A percentile compares a stretch with the other conserved stretches of the same genome.
Evolutionary conservation across 2,329 filamentous ascomycete genomes (phyloP).

Genomic region (Pleoardoris graminearum): DNA sequence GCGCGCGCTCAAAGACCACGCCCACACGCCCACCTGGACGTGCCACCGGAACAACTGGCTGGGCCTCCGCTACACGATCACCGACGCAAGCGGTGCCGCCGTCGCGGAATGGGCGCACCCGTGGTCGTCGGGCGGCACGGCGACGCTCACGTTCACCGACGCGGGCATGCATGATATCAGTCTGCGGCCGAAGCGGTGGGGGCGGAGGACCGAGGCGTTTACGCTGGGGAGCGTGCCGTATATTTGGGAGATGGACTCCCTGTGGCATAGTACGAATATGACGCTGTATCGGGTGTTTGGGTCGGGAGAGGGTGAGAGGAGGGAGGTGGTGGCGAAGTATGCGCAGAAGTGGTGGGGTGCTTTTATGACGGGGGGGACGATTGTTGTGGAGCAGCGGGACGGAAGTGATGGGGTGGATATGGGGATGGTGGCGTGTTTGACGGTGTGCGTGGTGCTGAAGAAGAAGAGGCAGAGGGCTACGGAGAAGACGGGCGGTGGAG

Average conservation of each 20-base stretch:
- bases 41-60: slow-evolving; percentile 18
- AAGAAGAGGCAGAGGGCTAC: slow-evolving; percentile 33
- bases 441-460: slow-evolving; percentile 28
- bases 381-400: slow-evolving; percentile 21
- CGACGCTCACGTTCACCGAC: slow-evolving; percentile 24
- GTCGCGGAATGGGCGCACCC: slow-evolving; percentile 28
- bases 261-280: slow-evolving; percentile 26
- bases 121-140: slow-evolving; percentile 21
- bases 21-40: slow-evolving; percentile 20
- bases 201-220: slow-evolving; percentile 23
- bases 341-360: slow-evolving; percentile 30
- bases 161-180: slow-evolving; percentile 16
- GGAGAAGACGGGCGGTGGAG: no score
- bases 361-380: slow-evolving; percentile 25
- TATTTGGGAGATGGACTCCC: slow-evolving; percentile 26
- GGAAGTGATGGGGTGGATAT: slow-evolving; percentile 15
- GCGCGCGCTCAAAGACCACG: slow-evolving; percentile 24
- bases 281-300: slow-evolving; percentile 27
- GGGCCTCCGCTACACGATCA: slow-evolving; percentile 22
- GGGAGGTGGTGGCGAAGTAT: slow-evolving; percentile 28
- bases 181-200: slow-evolving; percentile 21
- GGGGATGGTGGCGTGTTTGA: slow-evolving; percentile 27
- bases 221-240: slow-evolving; percentile 21
- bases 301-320: slow-evolving; percentile 15
- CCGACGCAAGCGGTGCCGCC: slow-evolving; percentile 10